phyloP scores from a whole-genome alignment of 345 rosid genomes.

The Durio zibethinus region DNA sequence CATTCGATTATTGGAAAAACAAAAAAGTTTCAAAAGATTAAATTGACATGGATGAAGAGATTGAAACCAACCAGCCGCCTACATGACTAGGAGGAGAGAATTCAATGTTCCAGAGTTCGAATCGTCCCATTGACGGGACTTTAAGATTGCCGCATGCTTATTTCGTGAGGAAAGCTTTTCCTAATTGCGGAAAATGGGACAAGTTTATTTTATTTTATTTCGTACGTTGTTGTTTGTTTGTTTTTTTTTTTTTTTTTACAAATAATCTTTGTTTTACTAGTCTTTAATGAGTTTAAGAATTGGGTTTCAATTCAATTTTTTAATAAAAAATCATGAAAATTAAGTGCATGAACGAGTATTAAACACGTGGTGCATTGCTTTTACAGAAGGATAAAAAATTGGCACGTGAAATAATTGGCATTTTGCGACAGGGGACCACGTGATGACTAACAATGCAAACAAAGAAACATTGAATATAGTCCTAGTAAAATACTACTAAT shows the following conservation, averaged over 20 bases:
- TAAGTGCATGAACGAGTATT: not conserved
- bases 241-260: too few species aligned
- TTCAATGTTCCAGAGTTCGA: not conserved
- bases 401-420: not conserved
- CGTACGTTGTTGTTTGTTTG: not conserved
- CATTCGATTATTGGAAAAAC: not conserved
- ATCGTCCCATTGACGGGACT: too few species aligned
- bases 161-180: not conserved
- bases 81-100: not conserved
- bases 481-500: not conserved
- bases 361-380: not conserved
- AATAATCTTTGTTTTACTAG: not conserved
- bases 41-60: not conserved
- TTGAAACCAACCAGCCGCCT: too few species aligned
- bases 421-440: not conserved
- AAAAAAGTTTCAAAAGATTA: not conserved
- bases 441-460: not conserved
- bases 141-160: not conserved
- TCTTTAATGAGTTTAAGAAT: not conserved
- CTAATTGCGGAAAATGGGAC: not conserved
- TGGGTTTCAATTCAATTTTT: too few species aligned
- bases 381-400: not conserved
- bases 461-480: not conserved
- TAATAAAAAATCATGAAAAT: too few species aligned
- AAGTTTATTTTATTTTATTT: not conserved